phyloP scores from a whole-genome alignment of 192 early-diverging fungal species.

The Coemansia sp. region DNA sequence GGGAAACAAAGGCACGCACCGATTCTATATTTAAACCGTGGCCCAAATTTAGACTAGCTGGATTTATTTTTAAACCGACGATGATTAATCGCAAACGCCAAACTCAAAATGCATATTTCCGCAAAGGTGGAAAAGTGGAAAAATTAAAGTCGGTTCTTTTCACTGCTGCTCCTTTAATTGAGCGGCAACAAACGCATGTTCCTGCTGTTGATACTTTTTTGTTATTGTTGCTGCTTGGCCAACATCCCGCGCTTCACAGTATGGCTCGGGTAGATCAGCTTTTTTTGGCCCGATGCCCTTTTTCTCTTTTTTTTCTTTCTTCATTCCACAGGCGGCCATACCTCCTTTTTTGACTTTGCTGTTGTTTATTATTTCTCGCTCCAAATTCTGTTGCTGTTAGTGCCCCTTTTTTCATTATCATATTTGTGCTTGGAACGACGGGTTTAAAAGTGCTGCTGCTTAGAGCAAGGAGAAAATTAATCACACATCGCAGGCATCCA shows the following conservation, averaged over 20 bases:
- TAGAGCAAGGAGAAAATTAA: background rate
- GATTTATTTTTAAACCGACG: background rate
- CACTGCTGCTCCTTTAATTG: background rate
- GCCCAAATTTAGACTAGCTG: background rate
- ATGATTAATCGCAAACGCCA: background rate
- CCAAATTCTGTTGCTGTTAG: too few relatives aligned
- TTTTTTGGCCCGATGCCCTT: background rate
- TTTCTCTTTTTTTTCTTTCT: slow-evolving; percentile 5
- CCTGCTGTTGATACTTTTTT: background rate
- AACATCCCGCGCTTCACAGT: background rate
- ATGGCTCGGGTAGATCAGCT: slow-evolving; percentile 2
- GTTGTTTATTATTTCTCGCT: background rate
- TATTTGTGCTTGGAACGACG: background rate
- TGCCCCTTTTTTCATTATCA: too few relatives aligned
- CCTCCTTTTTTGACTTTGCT: background rate
- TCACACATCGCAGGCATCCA: slow-evolving; percentile 5
- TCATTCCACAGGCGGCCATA: slow-evolving; percentile 6
- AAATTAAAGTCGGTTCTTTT: background rate
- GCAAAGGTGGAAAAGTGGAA: slow-evolving; percentile 2
- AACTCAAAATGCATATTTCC: background rate
- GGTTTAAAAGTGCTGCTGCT: background rate
- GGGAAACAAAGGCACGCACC: too few relatives aligned
- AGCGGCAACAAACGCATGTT: background rate
- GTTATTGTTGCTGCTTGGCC: background rate
- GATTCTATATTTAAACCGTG: background rate